Conservation (phyloP, 139 green algal species). For the Desmodesmus armatus region DNA sequence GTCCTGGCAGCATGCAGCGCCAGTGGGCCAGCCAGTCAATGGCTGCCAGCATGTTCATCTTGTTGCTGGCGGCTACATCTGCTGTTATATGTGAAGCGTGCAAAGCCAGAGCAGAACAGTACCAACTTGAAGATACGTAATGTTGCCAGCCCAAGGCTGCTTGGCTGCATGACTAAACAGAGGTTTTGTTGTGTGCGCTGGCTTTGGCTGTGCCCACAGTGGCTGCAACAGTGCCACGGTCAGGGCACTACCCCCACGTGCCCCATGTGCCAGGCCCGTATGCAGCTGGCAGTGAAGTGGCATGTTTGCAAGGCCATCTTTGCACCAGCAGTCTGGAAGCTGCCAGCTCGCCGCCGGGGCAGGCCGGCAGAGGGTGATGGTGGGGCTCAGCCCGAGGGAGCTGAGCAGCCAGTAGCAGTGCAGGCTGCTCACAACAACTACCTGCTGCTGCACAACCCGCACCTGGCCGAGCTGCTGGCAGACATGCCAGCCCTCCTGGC, state of each 20-base stretch:
- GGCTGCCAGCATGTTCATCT: neutral
- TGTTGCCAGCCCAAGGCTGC: too few species aligned
- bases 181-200: too few species aligned
- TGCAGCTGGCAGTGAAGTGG: slow-evolving; percentile 73
- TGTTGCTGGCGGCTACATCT: neutral
- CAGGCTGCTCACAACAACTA: slow-evolving; percentile 32
- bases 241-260: slow-evolving; percentile 68
- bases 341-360: neutral
- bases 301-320: too few species aligned
- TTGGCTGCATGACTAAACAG: too few species aligned
- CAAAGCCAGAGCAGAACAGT: neutral
- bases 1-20: neutral
- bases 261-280: slow-evolving; percentile 83
- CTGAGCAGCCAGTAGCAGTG: slow-evolving; percentile 15
- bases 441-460: slow-evolving; percentile 58
- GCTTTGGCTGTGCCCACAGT: too few species aligned
- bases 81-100: neutral
- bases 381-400: neutral
- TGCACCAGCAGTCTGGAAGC: too few species aligned
- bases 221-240: slow-evolving; percentile 80
- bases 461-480: slow-evolving; percentile 57
- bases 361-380: slow-evolving; percentile 32
- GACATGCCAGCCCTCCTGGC: slow-evolving; percentile 48
- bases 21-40: neutral
- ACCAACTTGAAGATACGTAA: too few species aligned